Conservation (phyloP, 2,329 filamentous ascomycete species). For the Cercospora sp. region DNA sequence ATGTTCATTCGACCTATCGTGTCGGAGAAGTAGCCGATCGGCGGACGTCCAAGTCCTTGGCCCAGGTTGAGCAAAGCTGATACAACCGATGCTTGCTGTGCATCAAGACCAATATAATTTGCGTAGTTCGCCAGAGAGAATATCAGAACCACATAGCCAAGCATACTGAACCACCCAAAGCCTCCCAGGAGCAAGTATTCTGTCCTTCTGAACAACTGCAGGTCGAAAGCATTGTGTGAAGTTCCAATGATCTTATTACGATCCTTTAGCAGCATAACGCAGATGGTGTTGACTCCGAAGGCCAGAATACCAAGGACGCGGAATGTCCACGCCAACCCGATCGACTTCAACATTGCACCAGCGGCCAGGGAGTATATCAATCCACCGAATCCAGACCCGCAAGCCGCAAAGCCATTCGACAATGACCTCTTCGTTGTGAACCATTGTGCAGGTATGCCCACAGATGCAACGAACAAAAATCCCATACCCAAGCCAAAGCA, state of each 20-base stretch:
- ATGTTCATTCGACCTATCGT: constrained; percentile 71
- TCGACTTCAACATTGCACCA: constrained; percentile 65
- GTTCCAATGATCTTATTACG: constrained; percentile 70
- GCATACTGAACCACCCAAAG: constrained; percentile 70
- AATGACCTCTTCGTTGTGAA: constrained; percentile 68
- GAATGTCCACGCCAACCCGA: constrained; percentile 68
- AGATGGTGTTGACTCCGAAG: constrained; percentile 64
- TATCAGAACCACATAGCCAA: constrained; percentile 74
- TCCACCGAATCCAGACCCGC: constrained; percentile 75
- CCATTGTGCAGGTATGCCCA: constrained; percentile 72
- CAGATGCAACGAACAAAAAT: constrained; percentile 69
- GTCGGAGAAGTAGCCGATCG: constrained; percentile 73
- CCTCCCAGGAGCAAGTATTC: constrained; percentile 66
- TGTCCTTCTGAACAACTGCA: constrained; percentile 58
- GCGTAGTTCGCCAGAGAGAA: constrained; percentile 77
- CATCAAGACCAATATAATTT: constrained; percentile 64
- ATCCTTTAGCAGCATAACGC: constrained; percentile 65
- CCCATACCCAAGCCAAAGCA: constrained; percentile 79
- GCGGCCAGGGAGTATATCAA: constrained; percentile 67
- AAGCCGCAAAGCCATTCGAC: constrained; percentile 67
- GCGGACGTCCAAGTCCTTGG: constrained; percentile 67
- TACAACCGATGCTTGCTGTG: constrained; percentile 68
- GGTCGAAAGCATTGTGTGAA: constrained; percentile 67
- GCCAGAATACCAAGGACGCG: constrained; percentile 64
- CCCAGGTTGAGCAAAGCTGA: constrained; percentile 72